Evolutionary conservation across 129 eudicot species (phyloP), one percentile per base, ranked within the genome.

Genomic region (Rutidosis leptorrhynchoides): DNA sequence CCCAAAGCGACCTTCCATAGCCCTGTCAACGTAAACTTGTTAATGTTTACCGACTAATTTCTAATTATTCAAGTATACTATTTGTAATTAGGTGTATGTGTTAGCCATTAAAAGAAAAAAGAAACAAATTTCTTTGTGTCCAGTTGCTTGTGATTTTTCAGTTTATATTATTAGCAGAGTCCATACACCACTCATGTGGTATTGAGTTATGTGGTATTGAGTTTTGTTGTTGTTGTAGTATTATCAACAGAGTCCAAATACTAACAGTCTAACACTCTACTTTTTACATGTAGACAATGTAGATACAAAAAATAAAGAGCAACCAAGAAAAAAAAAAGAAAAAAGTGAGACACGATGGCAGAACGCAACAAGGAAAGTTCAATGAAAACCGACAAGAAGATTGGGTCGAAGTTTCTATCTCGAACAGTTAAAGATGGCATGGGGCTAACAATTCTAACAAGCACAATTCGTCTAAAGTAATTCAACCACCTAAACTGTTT

Each of bases 1-100:
- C 65, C 98, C 98, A 93, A 21, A 88, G 87, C 48, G 96, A 86
- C 81, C 90, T 82, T 76, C 96, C 98, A 74, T 87, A 84, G 9
- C 97, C 97, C 97, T 90, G 79, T 40, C 46, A 40, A 40, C 46
- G 3, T 3, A 40, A 40, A 40, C 5, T 40, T 10, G 46, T 40
- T 40, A 40, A 12, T 40, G 46, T 40, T 40, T 40, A 4, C 46
- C 12, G 4, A 11, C n/a, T 40, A 40, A 40, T 2, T 40, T 3
- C 46, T 40, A 40, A 40, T 3, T 2, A 3, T 2, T 40, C n/a
- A 40, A 2, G 16, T 40, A 40, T 12, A 12, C n/a, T n/a, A n/a
- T n/a, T n/a, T n/a, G n/a, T n/a, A n/a, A n/a, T n/a, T n/a, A n/a
- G n/a, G n/a, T n/a, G n/a, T n/a, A n/a, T n/a, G n/a, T n/a, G n/a